A percentile compares a stretch with the other conserved stretches of the same genome.
Conservation (phyloP, 192 early-diverging fungal species). For the Umbelopsis isabellina region DNA sequence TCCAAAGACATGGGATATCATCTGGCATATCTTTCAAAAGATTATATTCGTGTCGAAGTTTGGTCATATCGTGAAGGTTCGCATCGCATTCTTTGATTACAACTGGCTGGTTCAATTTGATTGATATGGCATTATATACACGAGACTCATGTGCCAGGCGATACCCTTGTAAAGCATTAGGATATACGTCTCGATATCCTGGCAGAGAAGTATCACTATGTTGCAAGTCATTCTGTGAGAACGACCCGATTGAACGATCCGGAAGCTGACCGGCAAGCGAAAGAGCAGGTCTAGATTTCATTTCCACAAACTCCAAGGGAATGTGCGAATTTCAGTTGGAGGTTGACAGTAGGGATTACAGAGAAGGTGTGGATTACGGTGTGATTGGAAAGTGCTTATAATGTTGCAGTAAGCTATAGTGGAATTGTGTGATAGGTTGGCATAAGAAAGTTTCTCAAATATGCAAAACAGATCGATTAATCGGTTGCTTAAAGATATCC, state of each 20-base stretch:
- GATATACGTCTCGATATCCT: conserved; percentile 17
- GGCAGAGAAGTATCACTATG: neutral
- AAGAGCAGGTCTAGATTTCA: conserved; percentile 2
- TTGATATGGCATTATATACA: conserved; percentile 10
- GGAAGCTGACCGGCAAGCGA: conserved; percentile 1
- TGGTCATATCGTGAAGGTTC: conserved; percentile 28
- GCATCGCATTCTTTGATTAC: conserved; percentile 20
- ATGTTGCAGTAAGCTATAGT: no score
- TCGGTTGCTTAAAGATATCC: no score
- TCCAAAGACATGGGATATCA: neutral
- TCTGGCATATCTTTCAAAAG: conserved; percentile 17
- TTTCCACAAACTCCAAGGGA: neutral
- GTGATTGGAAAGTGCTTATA: no score
- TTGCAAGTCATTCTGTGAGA: neutral
- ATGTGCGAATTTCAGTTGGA: no score
- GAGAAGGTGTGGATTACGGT: no score
- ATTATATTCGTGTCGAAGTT: conserved; percentile 28
- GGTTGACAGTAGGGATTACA: no score
- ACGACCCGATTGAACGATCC: neutral
- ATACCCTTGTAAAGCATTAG: neutral
- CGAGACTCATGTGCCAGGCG: neutral
- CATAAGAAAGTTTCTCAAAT: no score
- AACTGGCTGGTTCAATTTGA: neutral
- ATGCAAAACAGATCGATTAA: no score
- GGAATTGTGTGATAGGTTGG: no score